Conservation (phyloP, 2,329 filamentous ascomycete species). For the Parasarocladium wereldwijsianum region DNA sequence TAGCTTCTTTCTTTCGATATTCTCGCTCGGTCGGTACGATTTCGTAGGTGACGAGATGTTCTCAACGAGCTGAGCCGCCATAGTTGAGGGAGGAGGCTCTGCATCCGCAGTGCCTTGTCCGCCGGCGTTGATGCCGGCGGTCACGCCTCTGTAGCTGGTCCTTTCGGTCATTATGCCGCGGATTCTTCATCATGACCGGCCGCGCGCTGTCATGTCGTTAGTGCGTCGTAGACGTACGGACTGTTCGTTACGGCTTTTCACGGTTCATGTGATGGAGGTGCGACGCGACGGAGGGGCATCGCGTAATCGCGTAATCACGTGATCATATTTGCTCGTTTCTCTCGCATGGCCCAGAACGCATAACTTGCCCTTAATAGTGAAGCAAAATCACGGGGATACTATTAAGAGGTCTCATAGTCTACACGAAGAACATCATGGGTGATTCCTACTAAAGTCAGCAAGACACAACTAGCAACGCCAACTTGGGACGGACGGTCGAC, state of each 20-base stretch:
- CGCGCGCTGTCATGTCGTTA: no score
- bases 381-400: no score
- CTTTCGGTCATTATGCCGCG: constrained; percentile 15
- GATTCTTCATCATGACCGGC: no score
- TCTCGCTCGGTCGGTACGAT: constrained; percentile 48
- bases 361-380: no score
- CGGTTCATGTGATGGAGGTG: neutral
- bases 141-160: constrained; percentile 9
- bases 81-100: constrained; percentile 55
- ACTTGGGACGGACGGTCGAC: constrained; percentile 2
- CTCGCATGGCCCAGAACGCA: no score
- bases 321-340: no score
- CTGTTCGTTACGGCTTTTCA: no score
- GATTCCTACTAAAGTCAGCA: constrained; percentile 12
- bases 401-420: constrained; percentile 16
- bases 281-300: constrained; percentile 10
- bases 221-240: no score
- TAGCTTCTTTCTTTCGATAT: constrained; percentile 61
- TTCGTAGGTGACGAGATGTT: constrained; percentile 55
- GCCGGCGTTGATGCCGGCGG: constrained; percentile 8
- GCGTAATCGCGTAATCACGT: constrained; percentile 10
- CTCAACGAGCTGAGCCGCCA: constrained; percentile 77
- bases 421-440: constrained; percentile 22
- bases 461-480: no score
- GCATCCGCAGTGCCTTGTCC: constrained; percentile 8